A percentile compares a stretch with the other conserved stretches of the same genome.
These are phyloP conservation scores for Calonectria henricotiae DNA, from an alignment of 2,329 filamentous ascomycete species.

Conservation along the genomic window DNA sequence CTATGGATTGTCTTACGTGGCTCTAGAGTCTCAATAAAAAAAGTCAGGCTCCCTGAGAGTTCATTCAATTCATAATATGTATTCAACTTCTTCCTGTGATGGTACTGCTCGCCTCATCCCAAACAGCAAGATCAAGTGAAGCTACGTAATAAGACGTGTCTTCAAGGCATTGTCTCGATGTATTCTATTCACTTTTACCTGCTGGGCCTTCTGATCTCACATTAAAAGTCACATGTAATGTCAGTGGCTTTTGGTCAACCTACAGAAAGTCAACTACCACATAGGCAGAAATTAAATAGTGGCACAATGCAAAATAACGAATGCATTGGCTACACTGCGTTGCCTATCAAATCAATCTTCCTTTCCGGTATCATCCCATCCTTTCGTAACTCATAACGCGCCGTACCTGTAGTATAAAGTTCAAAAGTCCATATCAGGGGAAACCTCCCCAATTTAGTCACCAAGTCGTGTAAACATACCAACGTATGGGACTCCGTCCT, in stretches of 20 bases:
- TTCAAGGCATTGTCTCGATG: too few relatives aligned
- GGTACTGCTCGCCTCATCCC: not conserved
- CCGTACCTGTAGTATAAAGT: constrained; percentile 16
- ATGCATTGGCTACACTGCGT: too few relatives aligned
- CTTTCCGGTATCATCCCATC: not conserved
- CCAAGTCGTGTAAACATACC: constrained; percentile 81
- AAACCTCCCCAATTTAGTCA: constrained; percentile 50
- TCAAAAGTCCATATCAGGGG: constrained; percentile 42
- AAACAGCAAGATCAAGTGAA: too few relatives aligned
- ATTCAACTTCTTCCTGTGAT: constrained; percentile 32
- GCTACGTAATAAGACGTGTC: not conserved
- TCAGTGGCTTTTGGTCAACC: not conserved
- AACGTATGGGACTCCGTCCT: constrained; percentile 88
- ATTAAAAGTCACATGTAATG: not conserved
- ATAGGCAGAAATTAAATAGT: too few relatives aligned
- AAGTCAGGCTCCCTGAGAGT: constrained; percentile 61
- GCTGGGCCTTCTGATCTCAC: not conserved
- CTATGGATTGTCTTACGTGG: constrained; percentile 63
- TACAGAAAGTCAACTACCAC: not conserved
- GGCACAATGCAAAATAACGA: too few relatives aligned
- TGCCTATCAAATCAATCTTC: too few relatives aligned
- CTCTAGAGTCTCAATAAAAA: constrained; percentile 64
- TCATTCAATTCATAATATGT: constrained; percentile 56
- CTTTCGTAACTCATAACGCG: constrained; percentile 23
- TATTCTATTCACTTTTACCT: not conserved